Percentiles rank a stretch among this genome's conserved stretches.
These are phyloP conservation scores for Scenedesmus sp. DNA, from an alignment of 163 green algal species.

Conservation along the genomic window DNA sequence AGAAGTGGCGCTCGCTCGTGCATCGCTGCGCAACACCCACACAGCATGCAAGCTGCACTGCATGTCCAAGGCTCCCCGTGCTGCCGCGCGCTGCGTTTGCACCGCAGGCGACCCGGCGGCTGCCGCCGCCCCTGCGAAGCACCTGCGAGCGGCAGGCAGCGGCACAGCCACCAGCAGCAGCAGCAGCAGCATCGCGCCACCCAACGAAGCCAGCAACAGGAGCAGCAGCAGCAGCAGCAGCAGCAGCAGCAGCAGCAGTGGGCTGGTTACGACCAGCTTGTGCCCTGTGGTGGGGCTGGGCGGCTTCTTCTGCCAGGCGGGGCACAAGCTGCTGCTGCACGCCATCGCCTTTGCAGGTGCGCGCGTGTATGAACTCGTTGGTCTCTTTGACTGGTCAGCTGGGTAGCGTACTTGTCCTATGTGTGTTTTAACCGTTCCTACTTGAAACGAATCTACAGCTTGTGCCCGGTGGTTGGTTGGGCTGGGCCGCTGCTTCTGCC, in stretches of 20 bases:
- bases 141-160: background rate
- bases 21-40: no score
- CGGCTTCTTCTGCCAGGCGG: conserved; percentile 34
- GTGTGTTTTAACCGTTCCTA: no score
- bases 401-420: no score
- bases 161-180: background rate
- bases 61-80: no score
- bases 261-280: conserved; percentile 1
- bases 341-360: conserved; percentile 24
- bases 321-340: conserved; percentile 24
- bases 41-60: background rate
- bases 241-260: conserved; percentile 4
- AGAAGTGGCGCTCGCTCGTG: no score
- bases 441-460: no score
- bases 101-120: background rate
- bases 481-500: no score
- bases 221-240: background rate
- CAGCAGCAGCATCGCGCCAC: background rate
- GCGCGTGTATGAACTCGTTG: background rate
- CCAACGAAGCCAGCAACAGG: background rate
- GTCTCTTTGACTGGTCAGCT: no score
- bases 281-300: conserved; percentile 30
- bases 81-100: background rate
- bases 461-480: no score
- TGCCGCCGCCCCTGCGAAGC: background rate